Evolutionary conservation across 768 basidiomycete species (phyloP).

Genomic region (Leccinum longicurvipes): DNA sequence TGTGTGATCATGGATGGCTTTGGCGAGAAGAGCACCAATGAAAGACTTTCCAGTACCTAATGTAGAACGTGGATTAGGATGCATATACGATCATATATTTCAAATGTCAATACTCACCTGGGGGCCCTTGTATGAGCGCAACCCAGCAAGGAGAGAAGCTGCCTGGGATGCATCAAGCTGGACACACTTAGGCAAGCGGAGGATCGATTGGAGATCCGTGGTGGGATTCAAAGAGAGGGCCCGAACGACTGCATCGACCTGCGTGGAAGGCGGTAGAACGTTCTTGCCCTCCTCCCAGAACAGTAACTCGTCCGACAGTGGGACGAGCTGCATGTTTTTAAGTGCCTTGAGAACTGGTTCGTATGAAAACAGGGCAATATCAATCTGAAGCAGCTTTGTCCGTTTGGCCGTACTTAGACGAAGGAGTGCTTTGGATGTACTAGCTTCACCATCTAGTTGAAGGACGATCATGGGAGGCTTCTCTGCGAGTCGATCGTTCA

Average conservation of each 20-base stretch:
- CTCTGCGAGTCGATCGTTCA: slow-evolving; percentile 48
- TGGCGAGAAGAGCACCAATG: slow-evolving; percentile 65
- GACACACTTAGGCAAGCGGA: slow-evolving; percentile 39
- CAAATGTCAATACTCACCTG: slow-evolving; percentile 41
- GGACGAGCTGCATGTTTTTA: slow-evolving; percentile 45
- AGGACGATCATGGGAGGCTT: slow-evolving; percentile 51
- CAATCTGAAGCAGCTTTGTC: slow-evolving; percentile 52
- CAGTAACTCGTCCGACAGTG: slow-evolving; percentile 51
- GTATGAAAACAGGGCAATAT: slow-evolving; percentile 61
- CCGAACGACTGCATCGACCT: slow-evolving; percentile 22
- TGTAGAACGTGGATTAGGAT: background rate
- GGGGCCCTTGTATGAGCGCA: slow-evolving; percentile 72
- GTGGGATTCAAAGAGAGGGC: slow-evolving; percentile 31
- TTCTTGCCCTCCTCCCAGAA: slow-evolving; percentile 45
- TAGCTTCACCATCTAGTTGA: slow-evolving; percentile 48
- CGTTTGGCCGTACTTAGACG: slow-evolving; percentile 35
- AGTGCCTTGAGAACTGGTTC: slow-evolving; percentile 59
- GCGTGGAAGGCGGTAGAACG: slow-evolving; percentile 5
- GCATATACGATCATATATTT: background rate
- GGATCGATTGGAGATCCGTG: slow-evolving; percentile 38
- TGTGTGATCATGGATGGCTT: slow-evolving; percentile 50
- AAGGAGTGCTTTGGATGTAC: slow-evolving; percentile 39
- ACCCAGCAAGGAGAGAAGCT: slow-evolving; percentile 44
- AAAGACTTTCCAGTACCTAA: slow-evolving; percentile 75
- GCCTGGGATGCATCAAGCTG: slow-evolving; percentile 52